These are phyloP conservation scores for Talaromyces sp. DNA, from an alignment of 2,329 filamentous ascomycete genomes.

Conservation along the genomic window DNA sequence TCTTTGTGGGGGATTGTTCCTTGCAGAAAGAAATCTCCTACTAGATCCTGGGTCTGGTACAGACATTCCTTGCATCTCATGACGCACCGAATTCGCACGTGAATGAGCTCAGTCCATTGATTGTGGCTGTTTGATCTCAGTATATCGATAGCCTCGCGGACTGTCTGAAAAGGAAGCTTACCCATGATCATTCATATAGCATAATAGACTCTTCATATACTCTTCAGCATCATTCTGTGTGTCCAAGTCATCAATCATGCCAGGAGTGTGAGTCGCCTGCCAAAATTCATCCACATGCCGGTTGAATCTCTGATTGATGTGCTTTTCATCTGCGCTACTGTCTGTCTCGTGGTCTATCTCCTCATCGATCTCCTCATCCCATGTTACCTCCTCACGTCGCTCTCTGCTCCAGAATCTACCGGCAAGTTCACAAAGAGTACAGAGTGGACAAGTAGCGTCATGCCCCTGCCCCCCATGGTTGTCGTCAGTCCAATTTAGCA, in stretches of 20 bases:
- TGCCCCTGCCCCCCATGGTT: background rate
- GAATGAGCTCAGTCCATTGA: background rate
- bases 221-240: constrained; percentile 22
- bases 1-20: background rate
- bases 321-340: too few relatives aligned
- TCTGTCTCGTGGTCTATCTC: too few relatives aligned
- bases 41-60: too few relatives aligned
- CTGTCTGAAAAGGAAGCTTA: background rate
- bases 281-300: background rate
- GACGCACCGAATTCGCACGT: background rate
- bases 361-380: too few relatives aligned
- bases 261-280: background rate
- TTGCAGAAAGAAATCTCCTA: background rate
- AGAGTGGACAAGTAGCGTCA: constrained; percentile 17
- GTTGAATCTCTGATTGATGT: background rate
- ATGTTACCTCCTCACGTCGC: background rate
- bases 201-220: constrained; percentile 21
- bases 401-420: background rate
- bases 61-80: background rate
- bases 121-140: background rate
- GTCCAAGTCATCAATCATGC: background rate
- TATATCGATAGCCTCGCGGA: background rate
- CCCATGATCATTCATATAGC: background rate
- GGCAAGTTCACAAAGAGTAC: constrained; percentile 18
- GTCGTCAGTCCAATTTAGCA: constrained; percentile 25